Evolutionary conservation across 306 rosid species (phyloP).

Genomic region (Ziziphus jujuba): DNA sequence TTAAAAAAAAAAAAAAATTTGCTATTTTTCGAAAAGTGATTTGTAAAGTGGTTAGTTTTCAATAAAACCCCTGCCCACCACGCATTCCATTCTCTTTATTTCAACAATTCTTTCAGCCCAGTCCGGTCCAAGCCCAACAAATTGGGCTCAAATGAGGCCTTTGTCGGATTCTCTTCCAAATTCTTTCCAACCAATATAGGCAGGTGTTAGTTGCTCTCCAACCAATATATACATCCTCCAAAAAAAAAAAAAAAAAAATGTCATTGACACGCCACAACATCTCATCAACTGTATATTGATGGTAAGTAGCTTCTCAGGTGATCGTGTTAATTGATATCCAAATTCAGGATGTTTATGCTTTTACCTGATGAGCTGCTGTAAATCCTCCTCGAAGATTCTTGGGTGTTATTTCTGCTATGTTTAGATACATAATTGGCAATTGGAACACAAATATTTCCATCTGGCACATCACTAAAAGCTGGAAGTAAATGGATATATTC

Average conservation of each 20-base stretch:
- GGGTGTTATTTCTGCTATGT: slow-evolving; percentile 73
- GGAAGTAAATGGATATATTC: slow-evolving; percentile 16
- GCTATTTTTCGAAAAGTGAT: too few species aligned
- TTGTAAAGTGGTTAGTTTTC: too few species aligned
- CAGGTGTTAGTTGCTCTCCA: too few species aligned
- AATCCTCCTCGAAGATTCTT: slow-evolving; percentile 71
- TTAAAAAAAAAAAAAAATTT: too few species aligned
- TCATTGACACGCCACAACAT: slow-evolving; percentile 57
- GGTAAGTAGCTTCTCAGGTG: slow-evolving; percentile 2
- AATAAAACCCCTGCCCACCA: too few species aligned
- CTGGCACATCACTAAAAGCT: background rate
- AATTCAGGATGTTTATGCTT: slow-evolving; percentile 3
- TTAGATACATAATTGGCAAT: slow-evolving; percentile 55
- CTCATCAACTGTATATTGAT: slow-evolving; percentile 55
- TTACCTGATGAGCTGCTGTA: slow-evolving; percentile 67
- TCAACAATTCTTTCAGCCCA: too few species aligned
- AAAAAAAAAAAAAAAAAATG: slow-evolving; percentile 58
- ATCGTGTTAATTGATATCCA: background rate
- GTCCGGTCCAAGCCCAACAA: too few species aligned
- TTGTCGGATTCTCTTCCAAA: too few species aligned
- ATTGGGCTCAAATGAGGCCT: too few species aligned
- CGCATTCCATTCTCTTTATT: too few species aligned
- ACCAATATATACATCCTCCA: too few species aligned
- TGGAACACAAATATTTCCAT: background rate
- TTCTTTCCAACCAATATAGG: too few species aligned